A percentile compares a stretch with the other conserved stretches of the same genome.
These are phyloP conservation scores for Pycnococcus provasolii DNA, from an alignment of 139 green algal genomes.

Conservation along the genomic window DNA sequence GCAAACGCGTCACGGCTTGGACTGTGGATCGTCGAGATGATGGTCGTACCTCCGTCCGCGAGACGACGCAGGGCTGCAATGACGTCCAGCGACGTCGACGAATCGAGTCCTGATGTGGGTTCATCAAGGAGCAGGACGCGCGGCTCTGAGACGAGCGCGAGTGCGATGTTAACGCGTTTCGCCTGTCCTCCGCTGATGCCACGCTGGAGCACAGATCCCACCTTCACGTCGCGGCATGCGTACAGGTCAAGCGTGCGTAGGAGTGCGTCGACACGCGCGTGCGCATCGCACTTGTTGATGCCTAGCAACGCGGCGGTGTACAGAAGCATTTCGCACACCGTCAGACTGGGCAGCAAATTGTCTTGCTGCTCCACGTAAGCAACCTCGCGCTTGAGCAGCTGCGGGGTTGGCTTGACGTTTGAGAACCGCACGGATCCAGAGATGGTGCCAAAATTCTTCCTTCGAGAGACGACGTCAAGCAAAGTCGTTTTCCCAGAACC, in stretches of 20 bases:
- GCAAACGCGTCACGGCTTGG: slow-evolving; percentile 11
- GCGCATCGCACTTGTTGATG: not conserved
- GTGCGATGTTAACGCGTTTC: slow-evolving; percentile 45
- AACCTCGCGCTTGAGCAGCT: not conserved
- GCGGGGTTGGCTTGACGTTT: slow-evolving; percentile 17
- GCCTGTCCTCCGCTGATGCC: slow-evolving; percentile 30
- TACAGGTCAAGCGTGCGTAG: slow-evolving; percentile 21
- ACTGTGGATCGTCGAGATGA: slow-evolving; percentile 24
- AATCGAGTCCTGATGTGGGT: slow-evolving; percentile 57
- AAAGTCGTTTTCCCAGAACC: slow-evolving; percentile 73
- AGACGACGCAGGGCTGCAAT: slow-evolving; percentile 1
- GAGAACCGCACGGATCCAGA: slow-evolving; percentile 31
- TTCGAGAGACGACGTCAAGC: slow-evolving; percentile 49
- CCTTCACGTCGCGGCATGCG: slow-evolving; percentile 18
- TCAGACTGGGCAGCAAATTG: slow-evolving; percentile 2
- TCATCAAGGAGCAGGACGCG: slow-evolving; percentile 58
- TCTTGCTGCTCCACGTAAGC: slow-evolving; percentile 19
- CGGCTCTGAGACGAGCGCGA: slow-evolving; percentile 47
- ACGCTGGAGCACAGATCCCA: slow-evolving; percentile 7
- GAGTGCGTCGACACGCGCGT: slow-evolving; percentile 1
- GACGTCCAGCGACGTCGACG: slow-evolving; percentile 43
- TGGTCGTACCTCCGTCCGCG: not conserved
- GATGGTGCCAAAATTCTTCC: slow-evolving; percentile 34
- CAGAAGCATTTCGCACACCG: slow-evolving; percentile 15
- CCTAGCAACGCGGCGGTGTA: slow-evolving; percentile 8